These are phyloP conservation scores for Trichoderma breve DNA, from an alignment of 2,329 filamentous ascomycete species.

Conservation along the genomic window DNA sequence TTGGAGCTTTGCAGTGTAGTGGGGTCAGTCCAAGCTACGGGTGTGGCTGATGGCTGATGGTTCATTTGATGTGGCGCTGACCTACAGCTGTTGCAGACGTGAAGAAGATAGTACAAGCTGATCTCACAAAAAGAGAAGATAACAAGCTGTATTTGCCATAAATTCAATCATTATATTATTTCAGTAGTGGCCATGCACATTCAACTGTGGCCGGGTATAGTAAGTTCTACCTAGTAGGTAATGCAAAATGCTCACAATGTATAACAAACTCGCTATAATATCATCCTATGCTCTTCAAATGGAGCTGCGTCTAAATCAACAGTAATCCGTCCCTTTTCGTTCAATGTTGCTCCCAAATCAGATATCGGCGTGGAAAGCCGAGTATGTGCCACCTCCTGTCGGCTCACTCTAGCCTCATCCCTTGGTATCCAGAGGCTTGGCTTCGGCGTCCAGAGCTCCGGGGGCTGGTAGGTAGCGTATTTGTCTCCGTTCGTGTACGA, in stretches of 20 bases:
- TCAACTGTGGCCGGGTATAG: constrained; percentile 8
- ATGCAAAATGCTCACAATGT: neutral
- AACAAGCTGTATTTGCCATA: neutral
- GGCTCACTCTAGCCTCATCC: constrained; percentile 70
- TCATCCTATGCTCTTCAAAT: constrained; percentile 33
- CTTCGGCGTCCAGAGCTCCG: constrained; percentile 54
- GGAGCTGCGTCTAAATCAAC: constrained; percentile 41
- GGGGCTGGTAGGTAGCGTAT: constrained; percentile 67
- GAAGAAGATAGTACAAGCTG: neutral
- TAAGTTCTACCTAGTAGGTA: neutral
- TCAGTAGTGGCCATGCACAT: neutral
- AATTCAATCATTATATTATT: neutral
- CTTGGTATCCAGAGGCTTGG: constrained; percentile 83
- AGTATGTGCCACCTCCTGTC: constrained; percentile 74
- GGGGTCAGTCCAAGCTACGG: constrained; percentile 7
- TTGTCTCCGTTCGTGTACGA: constrained; percentile 54
- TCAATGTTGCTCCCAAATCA: constrained; percentile 47
- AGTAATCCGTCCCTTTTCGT: constrained; percentile 35
- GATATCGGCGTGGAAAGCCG: constrained; percentile 72
- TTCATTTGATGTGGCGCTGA: neutral
- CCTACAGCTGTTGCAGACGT: neutral
- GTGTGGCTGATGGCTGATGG: constrained; percentile 12
- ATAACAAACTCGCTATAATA: constrained; percentile 37
- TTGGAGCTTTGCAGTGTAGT: constrained; percentile 16
- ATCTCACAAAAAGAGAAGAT: neutral